Conservation (phyloP, 805 yeast species). For the Candida maesae region DNA sequence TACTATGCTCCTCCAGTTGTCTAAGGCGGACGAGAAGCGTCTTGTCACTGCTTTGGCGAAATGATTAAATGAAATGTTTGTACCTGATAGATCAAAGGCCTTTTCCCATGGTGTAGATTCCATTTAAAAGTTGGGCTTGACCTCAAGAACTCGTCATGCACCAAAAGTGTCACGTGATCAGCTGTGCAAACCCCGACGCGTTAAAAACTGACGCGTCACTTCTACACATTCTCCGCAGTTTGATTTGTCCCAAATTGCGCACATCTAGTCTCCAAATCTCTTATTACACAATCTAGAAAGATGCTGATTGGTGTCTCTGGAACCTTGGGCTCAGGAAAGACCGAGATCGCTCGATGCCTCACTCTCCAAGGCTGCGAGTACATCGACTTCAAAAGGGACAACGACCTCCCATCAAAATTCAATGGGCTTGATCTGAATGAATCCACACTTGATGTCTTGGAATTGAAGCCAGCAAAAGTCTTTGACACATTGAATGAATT, state of each 20-base stretch:
- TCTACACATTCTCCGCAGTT: too few species aligned
- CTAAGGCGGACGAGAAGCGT: conserved; percentile 68
- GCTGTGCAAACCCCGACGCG: too few species aligned
- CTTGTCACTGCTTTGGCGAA: conserved; percentile 38
- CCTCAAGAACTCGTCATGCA: too few species aligned
- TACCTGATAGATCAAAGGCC: too few species aligned
- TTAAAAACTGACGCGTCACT: too few species aligned
- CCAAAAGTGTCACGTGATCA: too few species aligned
- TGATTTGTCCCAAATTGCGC: too few species aligned
- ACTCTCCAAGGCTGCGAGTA: conserved; percentile 47
- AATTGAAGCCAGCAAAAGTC: conserved; percentile 22
- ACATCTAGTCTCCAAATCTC: too few species aligned
- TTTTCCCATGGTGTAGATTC: too few species aligned
- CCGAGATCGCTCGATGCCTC: conserved; percentile 58
- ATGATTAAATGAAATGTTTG: background rate
- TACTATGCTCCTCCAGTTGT: conserved; percentile 66
- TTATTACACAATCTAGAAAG: background rate
- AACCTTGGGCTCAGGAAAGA: conserved; percentile 60
- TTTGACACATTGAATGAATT: conserved; percentile 44
- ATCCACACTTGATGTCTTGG: conserved; percentile 7
- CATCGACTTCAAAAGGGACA: conserved; percentile 26
- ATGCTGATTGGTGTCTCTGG: conserved; percentile 82
- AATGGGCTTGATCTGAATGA: conserved; percentile 19
- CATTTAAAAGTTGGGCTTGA: too few species aligned
- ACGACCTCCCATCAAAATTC: conserved; percentile 3